These are phyloP conservation scores for Monosporascus sp. DNA, from an alignment of 2,329 filamentous ascomycete species.

Conservation along the genomic window DNA sequence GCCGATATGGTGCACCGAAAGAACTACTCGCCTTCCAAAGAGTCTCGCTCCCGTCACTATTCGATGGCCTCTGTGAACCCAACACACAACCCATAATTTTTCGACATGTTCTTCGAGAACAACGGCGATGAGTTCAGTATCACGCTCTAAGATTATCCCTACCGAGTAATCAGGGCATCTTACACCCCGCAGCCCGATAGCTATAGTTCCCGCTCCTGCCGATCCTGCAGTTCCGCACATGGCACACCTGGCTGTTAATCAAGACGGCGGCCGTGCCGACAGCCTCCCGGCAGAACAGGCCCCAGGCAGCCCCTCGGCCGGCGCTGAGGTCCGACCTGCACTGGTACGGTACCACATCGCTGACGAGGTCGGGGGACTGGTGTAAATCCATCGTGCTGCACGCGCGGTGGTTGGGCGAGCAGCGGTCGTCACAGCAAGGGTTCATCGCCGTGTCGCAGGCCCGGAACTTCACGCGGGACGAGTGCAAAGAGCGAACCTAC, in stretches of 20 bases:
- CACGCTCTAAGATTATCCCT: constrained; percentile 8
- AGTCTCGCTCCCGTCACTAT: no score
- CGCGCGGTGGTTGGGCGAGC: constrained; percentile 11
- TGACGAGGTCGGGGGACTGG: constrained; percentile 25
- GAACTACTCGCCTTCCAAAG: no score
- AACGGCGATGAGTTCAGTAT: constrained; percentile 3
- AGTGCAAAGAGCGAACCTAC: constrained; percentile 28
- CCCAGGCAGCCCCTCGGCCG: no score
- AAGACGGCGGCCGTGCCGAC: neutral
- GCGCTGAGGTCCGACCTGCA: neutral
- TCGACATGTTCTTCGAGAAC: neutral
- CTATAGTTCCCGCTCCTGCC: constrained; percentile 15
- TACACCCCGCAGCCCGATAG: constrained; percentile 7
- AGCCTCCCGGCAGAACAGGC: neutral
- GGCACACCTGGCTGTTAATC: constrained; percentile 17
- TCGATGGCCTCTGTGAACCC: neutral
- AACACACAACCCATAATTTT: neutral
- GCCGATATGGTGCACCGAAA: no score
- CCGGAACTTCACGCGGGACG: constrained; percentile 25
- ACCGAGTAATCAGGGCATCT: constrained; percentile 5
- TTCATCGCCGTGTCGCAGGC: constrained; percentile 31
- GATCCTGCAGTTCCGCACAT: constrained; percentile 29
- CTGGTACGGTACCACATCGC: constrained; percentile 21
- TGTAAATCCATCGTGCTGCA: constrained; percentile 26
- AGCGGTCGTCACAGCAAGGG: constrained; percentile 6